Evolutionary conservation across 768 basidiomycete species (phyloP).

Genomic region (Botryobasidium botryosum): DNA sequence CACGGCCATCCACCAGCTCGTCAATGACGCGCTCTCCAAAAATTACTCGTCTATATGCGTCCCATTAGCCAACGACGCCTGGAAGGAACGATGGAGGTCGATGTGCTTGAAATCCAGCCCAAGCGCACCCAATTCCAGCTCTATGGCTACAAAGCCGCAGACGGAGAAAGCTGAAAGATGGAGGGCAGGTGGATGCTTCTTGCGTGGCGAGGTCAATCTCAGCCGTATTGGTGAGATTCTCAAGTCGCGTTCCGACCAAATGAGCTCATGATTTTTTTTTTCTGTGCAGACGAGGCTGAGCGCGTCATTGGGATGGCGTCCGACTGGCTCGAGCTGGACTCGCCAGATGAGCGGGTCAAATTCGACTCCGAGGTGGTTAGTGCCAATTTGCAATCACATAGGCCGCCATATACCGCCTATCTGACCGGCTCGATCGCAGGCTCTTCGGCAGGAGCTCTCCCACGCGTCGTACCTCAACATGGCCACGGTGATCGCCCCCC

Average conservation of each 20-base stretch:
- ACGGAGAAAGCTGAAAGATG: slow-evolving; percentile 56
- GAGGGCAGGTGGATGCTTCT: slow-evolving; percentile 68
- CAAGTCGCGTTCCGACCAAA: too few relatives aligned
- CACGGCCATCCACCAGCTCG: too few relatives aligned
- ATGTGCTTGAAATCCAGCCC: slow-evolving; percentile 58
- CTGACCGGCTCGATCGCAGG: too few relatives aligned
- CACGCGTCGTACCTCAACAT: slow-evolving; percentile 89
- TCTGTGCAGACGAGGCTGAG: slow-evolving; percentile 48
- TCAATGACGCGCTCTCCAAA: not conserved
- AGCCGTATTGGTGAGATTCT: slow-evolving; percentile 75
- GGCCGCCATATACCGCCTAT: too few relatives aligned
- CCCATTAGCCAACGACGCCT: slow-evolving; percentile 76
- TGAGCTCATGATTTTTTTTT: not conserved
- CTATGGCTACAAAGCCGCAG: too few relatives aligned
- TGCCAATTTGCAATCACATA: too few relatives aligned
- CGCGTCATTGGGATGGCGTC: slow-evolving; percentile 61
- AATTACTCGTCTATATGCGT: slow-evolving; percentile 32
- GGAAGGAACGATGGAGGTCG: slow-evolving; percentile 74
- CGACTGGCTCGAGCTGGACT: slow-evolving; percentile 92
- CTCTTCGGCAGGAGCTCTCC: slow-evolving; percentile 79
- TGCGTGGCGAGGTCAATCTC: slow-evolving; percentile 72
- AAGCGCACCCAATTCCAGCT: slow-evolving; percentile 26
- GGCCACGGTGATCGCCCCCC: slow-evolving; percentile 69
- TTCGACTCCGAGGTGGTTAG: slow-evolving; percentile 91
- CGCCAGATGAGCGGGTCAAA: slow-evolving; percentile 80